phyloP scores from a whole-genome alignment of 2,329 filamentous ascomycete species.

The Cordyceps javanica region DNA sequence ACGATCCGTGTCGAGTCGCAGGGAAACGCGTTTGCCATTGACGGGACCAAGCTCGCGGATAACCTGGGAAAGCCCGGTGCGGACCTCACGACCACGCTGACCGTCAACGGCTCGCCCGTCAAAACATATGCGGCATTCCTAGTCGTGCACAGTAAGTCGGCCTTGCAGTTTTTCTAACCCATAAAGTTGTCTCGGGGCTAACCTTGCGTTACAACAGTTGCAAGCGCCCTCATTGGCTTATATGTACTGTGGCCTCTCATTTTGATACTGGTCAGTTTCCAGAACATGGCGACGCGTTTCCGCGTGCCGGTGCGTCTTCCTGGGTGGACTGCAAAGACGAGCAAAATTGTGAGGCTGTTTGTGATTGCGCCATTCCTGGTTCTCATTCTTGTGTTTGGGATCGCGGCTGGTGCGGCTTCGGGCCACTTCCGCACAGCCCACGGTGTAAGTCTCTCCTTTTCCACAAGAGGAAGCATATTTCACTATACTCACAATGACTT shows the following conservation, averaged over 20 bases:
- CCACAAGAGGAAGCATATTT: rapidly evolving
- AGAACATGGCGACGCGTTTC: constrained; percentile 21
- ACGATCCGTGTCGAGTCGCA: constrained; percentile 21
- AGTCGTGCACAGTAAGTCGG: not conserved
- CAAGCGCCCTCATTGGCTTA: constrained; percentile 19
- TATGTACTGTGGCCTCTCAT: constrained; percentile 22
- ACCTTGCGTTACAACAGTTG: constrained; percentile 5
- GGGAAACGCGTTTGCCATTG: constrained; percentile 23
- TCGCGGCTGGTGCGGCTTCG: constrained; percentile 18
- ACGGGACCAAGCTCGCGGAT: constrained; percentile 19
- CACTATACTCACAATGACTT: not conserved
- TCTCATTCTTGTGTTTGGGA: constrained; percentile 23
- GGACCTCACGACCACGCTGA: constrained; percentile 8
- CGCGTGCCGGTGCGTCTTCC: constrained; percentile 19
- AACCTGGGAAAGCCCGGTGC: constrained; percentile 14
- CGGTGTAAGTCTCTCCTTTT: constrained; percentile 19
- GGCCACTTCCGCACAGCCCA: constrained; percentile 25
- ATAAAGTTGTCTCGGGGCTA: not conserved
- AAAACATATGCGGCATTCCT: not conserved
- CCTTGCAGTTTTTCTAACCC: not conserved
- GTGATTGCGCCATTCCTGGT: constrained; percentile 21
- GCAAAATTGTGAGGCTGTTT: constrained; percentile 22
- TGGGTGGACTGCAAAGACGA: constrained; percentile 18
- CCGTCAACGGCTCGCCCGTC: not conserved
- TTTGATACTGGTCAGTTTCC: constrained; percentile 22